A percentile compares a stretch with the other conserved stretches of the same genome.
Conservation (phyloP, 2,329 filamentous ascomycete species). For the Cyphellophora europaea region DNA sequence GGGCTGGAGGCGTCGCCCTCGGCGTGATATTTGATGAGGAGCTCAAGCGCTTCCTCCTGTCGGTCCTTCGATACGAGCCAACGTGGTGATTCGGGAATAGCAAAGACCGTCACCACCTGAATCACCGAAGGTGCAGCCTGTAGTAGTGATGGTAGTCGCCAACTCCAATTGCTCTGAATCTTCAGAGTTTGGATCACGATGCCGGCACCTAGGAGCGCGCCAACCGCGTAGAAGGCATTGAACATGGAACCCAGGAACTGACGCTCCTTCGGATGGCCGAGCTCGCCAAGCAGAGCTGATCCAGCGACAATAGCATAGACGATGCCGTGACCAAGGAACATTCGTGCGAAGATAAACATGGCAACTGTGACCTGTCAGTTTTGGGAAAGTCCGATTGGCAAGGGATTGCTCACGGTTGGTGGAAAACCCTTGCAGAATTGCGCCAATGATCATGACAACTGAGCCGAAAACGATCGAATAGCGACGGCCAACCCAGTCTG, state of each 20-base stretch:
- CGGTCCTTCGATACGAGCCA: slow-evolving; percentile 16
- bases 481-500: slow-evolving; percentile 45
- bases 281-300: slow-evolving; percentile 67
- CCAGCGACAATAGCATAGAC: slow-evolving; percentile 49
- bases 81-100: slow-evolving; percentile 13
- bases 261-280: slow-evolving; percentile 52
- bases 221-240: slow-evolving; percentile 50
- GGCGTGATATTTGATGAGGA: slow-evolving; percentile 55
- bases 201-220: slow-evolving; percentile 35
- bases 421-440: slow-evolving; percentile 28
- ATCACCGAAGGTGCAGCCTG: slow-evolving; percentile 26
- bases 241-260: slow-evolving; percentile 49
- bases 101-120: slow-evolving; percentile 19
- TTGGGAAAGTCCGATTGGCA: slow-evolving; percentile 18
- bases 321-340: slow-evolving; percentile 52
- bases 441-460: slow-evolving; percentile 40
- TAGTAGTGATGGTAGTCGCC: slow-evolving; percentile 35
- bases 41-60: slow-evolving; percentile 51
- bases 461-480: slow-evolving; percentile 48
- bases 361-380: slow-evolving; percentile 26
- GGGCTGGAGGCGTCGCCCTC: slow-evolving; percentile 50
- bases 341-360: slow-evolving; percentile 52
- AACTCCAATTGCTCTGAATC: slow-evolving; percentile 29
- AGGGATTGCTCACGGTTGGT: slow-evolving; percentile 44
- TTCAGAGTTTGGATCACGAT: slow-evolving; percentile 29